Base-by-base conservation (phyloP, 441 rosid species). In the Euphorbia corollata region DNA sequence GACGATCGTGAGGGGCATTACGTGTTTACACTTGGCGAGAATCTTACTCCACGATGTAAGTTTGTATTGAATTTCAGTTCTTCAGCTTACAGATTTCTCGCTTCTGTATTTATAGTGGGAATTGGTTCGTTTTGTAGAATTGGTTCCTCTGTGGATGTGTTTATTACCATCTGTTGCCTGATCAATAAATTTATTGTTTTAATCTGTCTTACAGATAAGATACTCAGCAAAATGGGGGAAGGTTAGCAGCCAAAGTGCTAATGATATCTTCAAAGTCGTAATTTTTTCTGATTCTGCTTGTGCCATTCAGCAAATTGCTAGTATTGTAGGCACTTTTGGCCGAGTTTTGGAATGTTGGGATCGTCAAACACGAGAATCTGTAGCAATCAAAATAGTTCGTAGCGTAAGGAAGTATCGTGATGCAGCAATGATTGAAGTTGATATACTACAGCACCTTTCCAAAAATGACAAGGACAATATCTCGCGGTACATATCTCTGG, bases 261-360 rank as follows among this genome's bases (percentile, higher is more conserved):
- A 75, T 81, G 87, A 77, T 83, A 82, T 82, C 83, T 78, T 66
- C 85, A 65, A 82, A 87, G 80, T 85, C 66, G 79, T 77, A 75
- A 78, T 77, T 74, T 81, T 83, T 75, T 84, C 82, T 81, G 74
- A 81, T 82, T 82, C 80, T 80, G 79, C 85, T 80, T 82, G 87
- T 71, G 80, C 83, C 82, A 77, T 82, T 88, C 86, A 85, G 88
- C 86, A 73, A 78, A 79, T 75, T 90, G 89, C 85, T 87, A 81
- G 87, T 86, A 79, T 87, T 86, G 90, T 88, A 88, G 97, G 97
- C 89, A 88, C 94, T 66, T 87, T 90, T 86, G 94, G 97, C 72
- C 97, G 84, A 69, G 97, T 88, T 76, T 84, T 90, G 86, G 92
- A 90, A 81, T 90, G 94, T 87, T 90, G 97, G 97, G 97, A 90